Base-by-base conservation (phyloP, 371 early-diverging fungal genomes). In the Rhizomucor pusillus region DNA sequence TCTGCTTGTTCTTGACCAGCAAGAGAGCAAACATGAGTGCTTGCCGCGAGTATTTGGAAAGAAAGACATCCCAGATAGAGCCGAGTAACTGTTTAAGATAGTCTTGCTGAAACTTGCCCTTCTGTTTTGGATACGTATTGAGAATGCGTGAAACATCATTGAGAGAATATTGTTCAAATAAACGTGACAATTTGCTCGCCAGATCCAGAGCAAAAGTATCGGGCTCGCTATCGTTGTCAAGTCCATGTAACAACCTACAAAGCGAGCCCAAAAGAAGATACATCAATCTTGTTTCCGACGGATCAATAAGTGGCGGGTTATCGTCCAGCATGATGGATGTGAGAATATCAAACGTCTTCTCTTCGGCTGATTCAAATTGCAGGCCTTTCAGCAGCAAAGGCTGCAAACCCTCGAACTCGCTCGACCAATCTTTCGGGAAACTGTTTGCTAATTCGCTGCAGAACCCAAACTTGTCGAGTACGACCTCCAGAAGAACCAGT, bases 401-500 rank as follows among this genome's bases (percentile, higher is more conserved):
- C 47, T 90, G 89, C 33, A 93, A 63, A 5, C 94, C 94, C 39
- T 72, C 75, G 56, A 92, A 92, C 49, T 73, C 77, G 20, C 87
- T 84, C 11, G 73, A 77, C 94, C 94, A 93, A 24, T 86, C 80
- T 34, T 77, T 77, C 1, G 92, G 93, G 34, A 88, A 84, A 49
- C 74, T 83, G 6, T 63, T 65, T 3, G 69, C 69, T 16, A 79
- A 41, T 23, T 54, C 65, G 10, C 61, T 54, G 13, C 36, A 52
- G 25, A 63, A 60, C 5, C 63, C 54, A 47, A 67, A 39, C 18
- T 88, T 82, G 19, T 71, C 60, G 14, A 90, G 56, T 2, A 90
- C 77, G 23, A 80, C 78, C 39, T 77, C 76, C n/a, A 93, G 56
- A 7, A 91, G 59, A 48, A 72, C 54, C 19, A 90, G 71, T 1